Conservation (phyloP, 2,329 filamentous ascomycete genomes). For the Graphium sp. region DNA sequence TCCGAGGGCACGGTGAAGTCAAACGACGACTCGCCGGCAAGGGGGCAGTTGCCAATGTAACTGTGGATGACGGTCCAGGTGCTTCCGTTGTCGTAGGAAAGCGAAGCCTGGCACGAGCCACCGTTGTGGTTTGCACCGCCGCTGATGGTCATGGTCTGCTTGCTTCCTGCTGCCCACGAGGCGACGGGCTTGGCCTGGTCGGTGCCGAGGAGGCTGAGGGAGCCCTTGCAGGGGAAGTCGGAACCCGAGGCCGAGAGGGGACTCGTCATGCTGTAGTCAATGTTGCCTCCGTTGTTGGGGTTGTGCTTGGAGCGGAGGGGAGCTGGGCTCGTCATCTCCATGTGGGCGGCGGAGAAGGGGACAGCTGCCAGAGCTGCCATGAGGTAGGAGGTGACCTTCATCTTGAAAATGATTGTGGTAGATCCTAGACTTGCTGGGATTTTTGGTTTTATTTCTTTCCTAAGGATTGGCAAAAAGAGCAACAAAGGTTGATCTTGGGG, state of each 20-base stretch:
- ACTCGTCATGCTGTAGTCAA: conserved; percentile 57
- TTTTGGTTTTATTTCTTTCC: no score
- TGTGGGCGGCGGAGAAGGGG: conserved; percentile 31
- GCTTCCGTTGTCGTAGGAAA: conserved; percentile 56
- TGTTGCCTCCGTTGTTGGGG: conserved; percentile 24
- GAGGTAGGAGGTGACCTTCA: conserved; percentile 21
- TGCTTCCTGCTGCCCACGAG: conserved; percentile 43
- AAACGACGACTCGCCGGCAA: conserved; percentile 28
- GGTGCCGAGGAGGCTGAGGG: conserved; percentile 29
- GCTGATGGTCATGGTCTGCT: conserved; percentile 45
- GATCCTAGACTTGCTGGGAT: no score
- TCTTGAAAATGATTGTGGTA: conserved; percentile 12
- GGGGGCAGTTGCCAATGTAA: conserved; percentile 37
- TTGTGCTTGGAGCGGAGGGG: conserved; percentile 37
- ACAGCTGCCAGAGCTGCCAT: conserved; percentile 22
- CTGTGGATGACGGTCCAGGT: conserved; percentile 53
- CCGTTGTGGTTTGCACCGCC: conserved; percentile 50
- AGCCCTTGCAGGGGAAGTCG: conserved; percentile 65
- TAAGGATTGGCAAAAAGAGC: no score
- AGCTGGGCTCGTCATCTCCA: conserved; percentile 35
- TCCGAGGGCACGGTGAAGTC: conserved; percentile 50
- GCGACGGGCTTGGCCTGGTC: conserved; percentile 33
- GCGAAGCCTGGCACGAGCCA: conserved; percentile 59
- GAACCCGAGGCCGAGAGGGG: conserved; percentile 43
- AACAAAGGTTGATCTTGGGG: no score